These are phyloP conservation scores for Pyricularia grisea DNA, from an alignment of 2,329 filamentous ascomycete genomes.

Conservation along the genomic window DNA sequence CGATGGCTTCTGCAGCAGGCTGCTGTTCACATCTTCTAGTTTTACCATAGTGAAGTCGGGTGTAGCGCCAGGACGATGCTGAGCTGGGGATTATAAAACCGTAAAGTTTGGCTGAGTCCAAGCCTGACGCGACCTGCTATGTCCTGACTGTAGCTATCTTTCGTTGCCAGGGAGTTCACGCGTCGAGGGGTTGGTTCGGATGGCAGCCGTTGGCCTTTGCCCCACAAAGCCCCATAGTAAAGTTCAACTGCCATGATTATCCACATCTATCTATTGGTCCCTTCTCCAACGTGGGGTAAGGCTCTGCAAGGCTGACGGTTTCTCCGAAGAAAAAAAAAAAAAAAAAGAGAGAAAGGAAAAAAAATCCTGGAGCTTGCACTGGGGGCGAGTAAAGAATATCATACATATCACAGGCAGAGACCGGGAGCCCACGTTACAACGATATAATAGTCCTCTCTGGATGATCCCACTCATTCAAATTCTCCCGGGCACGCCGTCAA, in stretches of 20 bases:
- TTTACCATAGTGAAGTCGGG: slow-evolving; percentile 27
- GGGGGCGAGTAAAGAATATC: neutral
- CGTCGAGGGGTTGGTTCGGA: neutral
- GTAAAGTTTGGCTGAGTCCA: neutral
- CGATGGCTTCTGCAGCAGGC: slow-evolving; percentile 39
- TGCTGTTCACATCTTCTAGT: slow-evolving; percentile 31
- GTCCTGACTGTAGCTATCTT: neutral
- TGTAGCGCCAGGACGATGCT: slow-evolving; percentile 1
- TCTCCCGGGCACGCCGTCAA: neutral
- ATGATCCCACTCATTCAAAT: neutral
- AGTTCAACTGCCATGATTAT: neutral
- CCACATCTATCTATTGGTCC: neutral
- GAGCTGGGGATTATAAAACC: neutral
- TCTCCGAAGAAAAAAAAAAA: slow-evolving; percentile 9
- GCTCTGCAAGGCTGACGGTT: slow-evolving; percentile 7
- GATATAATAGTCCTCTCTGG: neutral
- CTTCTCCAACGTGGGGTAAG: slow-evolving; percentile 9
- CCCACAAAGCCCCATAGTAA: neutral
- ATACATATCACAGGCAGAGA: neutral
- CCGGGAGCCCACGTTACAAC: neutral
- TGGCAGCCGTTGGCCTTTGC: neutral
- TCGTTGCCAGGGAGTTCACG: neutral
- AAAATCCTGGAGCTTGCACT: neutral
- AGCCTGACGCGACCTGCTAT: neutral
- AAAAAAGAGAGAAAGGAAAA: slow-evolving; percentile 10